phyloP scores from a whole-genome alignment of 192 early-diverging fungal genomes.

The Coemansia sp. region DNA sequence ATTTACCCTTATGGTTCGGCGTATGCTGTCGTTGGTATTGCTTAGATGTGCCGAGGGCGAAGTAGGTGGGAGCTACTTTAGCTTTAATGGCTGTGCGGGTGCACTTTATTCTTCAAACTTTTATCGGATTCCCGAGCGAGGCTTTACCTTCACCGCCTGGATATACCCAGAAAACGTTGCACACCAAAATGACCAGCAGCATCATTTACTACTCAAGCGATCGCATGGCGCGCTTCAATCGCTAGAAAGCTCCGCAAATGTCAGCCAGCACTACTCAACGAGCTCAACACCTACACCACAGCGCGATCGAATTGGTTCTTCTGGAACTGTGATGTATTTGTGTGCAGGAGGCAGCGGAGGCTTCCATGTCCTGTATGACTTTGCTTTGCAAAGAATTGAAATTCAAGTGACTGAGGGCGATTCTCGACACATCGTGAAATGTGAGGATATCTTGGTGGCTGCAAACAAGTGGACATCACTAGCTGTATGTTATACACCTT shows the following conservation, averaged over 20 bases:
- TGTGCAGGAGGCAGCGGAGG: neutral
- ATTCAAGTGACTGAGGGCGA: constrained; percentile 16
- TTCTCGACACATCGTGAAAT: constrained; percentile 11
- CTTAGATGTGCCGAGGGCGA: constrained; percentile 13
- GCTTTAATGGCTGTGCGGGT: constrained; percentile 21
- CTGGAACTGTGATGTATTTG: constrained; percentile 16
- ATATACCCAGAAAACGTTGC: constrained; percentile 11
- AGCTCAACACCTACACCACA: constrained; percentile 3
- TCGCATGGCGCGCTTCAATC: constrained; percentile 11
- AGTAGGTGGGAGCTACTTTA: constrained; percentile 22
- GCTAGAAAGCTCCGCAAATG: constrained; percentile 1
- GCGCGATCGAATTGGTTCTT: neutral
- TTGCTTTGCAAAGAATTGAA: constrained; percentile 12
- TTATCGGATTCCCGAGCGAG: constrained; percentile 31
- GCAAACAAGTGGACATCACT: constrained; percentile 28
- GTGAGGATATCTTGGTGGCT: constrained; percentile 18
- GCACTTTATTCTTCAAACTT: constrained; percentile 16
- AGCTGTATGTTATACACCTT: constrained; percentile 26
- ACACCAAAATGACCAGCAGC: neutral
- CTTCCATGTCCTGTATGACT: constrained; percentile 12
- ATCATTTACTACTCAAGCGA: constrained; percentile 20
- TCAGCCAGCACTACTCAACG: neutral
- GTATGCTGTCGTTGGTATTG: constrained; percentile 17
- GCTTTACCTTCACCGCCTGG: constrained; percentile 37
- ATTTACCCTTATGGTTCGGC: constrained; percentile 17